These are phyloP conservation scores for Paecilomyces formosus DNA, from an alignment of 2,329 filamentous ascomycete genomes.

Conservation along the genomic window DNA sequence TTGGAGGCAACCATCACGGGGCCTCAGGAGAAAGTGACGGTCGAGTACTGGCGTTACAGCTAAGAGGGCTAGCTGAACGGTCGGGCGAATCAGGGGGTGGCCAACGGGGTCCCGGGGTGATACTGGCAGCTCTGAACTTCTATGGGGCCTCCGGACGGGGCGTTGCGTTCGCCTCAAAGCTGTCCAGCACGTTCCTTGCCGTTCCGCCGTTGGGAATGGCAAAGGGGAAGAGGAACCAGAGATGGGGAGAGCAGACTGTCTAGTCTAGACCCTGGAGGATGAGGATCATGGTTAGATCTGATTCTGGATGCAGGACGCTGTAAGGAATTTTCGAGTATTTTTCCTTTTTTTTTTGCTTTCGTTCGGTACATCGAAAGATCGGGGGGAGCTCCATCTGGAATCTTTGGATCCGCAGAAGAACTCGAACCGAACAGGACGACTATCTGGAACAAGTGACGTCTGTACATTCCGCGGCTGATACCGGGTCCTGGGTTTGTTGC, in stretches of 20 bases:
- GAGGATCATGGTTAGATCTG: no score
- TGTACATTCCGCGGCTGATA: neutral
- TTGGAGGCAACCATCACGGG: conserved; percentile 42
- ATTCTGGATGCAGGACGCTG: no score
- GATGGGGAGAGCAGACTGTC: no score
- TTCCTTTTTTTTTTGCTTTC: no score
- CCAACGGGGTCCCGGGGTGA: neutral
- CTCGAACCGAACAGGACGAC: neutral
- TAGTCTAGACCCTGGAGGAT: no score
- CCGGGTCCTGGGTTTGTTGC: neutral
- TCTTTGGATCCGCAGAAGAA: neutral
- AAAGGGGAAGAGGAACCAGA: neutral
- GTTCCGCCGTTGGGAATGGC: conserved; percentile 4
- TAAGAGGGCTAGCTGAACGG: conserved; percentile 10
- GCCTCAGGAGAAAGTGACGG: conserved; percentile 37
- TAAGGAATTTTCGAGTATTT: no score
- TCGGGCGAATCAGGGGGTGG: conserved; percentile 10
- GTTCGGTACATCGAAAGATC: neutral
- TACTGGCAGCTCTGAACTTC: neutral
- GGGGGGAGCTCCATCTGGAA: neutral
- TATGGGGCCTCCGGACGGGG: conserved; percentile 1
- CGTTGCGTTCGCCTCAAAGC: conserved; percentile 6
- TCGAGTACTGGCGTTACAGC: conserved; percentile 10
- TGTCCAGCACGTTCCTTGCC: conserved; percentile 11
- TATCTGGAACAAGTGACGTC: neutral